Evolutionary conservation across 768 basidiomycete species (phyloP), one percentile per base, ranked within the genome.

Genomic region (Hortiboletus campestris): DNA sequence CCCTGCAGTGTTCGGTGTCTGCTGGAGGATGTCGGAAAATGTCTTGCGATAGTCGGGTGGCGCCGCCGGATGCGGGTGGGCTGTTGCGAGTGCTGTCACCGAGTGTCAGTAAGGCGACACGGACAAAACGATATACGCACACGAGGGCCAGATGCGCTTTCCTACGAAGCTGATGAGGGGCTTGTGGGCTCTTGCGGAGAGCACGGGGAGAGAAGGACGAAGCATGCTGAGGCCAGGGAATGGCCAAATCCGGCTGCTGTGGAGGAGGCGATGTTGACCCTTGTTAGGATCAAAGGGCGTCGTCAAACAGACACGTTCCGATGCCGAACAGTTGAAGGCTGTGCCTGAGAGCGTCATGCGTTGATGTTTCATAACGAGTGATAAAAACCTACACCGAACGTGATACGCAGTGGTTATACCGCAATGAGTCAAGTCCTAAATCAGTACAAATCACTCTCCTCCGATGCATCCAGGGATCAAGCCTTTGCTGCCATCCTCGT

Each of bases 81-180:
- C 66, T 1, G 78, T 74, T 52, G 73, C 63, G 11, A 64, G 58
- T 35, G 76, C 78, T 67, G 71, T 62, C n/a, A 2, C 71, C 74
- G 14, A 6, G 25, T 49, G 17, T 66, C 39, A 60, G 53, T 13
- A 25, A 12, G 8, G 17, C 3, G 10, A 35, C 1, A 6, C 0
- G 6, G 28, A 46, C 2, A 13, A 9, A 29, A 2, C 4, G 8
- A 13, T 7, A 46, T 20, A 57, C 79, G 57, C 55, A 83, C 81
- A 62, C 19, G 73, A 72, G 12, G 82, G 79, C 74, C 77, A 79
- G 6, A 67, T 60, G 10, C 85, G 80, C 69, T 78, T 84, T 54
- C 86, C 85, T 14, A 86, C 54, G 64, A 87, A 87, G 60, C 70
- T 77, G 39, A 88, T 88, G 57, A 86, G 78, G 28, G 84, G 85